Evolutionary conservation across 2,329 filamentous ascomycete species (phyloP).

Genomic region (Penicillium carneum): DNA sequence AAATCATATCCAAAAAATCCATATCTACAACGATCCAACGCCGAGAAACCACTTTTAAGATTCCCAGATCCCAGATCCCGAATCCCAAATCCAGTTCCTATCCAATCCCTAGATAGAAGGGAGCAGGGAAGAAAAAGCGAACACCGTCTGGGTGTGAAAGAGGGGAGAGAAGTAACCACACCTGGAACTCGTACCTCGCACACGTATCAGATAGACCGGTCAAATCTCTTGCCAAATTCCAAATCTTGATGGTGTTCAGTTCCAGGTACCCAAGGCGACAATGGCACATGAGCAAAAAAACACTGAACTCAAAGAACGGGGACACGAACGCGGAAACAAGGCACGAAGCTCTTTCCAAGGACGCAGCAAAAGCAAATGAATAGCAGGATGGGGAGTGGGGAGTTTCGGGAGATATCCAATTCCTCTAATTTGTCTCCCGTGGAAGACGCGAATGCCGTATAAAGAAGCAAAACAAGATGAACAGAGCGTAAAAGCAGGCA

Average conservation of each 20-base stretch:
- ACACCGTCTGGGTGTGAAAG: constrained; percentile 23
- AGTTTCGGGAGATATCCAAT: constrained; percentile 15
- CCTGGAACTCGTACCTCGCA: constrained; percentile 2
- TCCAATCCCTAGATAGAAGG: neutral
- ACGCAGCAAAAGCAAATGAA: constrained; percentile 23
- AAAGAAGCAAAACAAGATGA: constrained; percentile 18
- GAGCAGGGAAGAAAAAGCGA: constrained; percentile 17
- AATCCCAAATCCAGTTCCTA: constrained; percentile 19
- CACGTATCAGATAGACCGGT: neutral
- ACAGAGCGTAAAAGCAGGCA: constrained; percentile 2
- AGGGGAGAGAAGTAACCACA: constrained; percentile 4
- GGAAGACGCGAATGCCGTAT: constrained; percentile 11
- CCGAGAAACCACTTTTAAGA: constrained; percentile 38
- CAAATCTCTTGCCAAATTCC: neutral
- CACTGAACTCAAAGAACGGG: constrained; percentile 18
- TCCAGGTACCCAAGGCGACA: neutral
- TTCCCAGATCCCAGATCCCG: constrained; percentile 25
- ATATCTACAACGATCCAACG: constrained; percentile 40
- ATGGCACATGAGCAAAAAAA: neutral
- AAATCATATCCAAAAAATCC: constrained; percentile 31
- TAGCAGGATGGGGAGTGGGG: constrained; percentile 1
- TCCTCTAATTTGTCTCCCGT: neutral
- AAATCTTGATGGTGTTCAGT: neutral
- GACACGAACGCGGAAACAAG: constrained; percentile 41
- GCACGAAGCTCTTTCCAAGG: constrained; percentile 28